Percentiles rank a stretch among this genome's conserved stretches.
phyloP scores from a whole-genome alignment of 2,329 filamentous ascomycete species.

The Penicillium sumatraense region DNA sequence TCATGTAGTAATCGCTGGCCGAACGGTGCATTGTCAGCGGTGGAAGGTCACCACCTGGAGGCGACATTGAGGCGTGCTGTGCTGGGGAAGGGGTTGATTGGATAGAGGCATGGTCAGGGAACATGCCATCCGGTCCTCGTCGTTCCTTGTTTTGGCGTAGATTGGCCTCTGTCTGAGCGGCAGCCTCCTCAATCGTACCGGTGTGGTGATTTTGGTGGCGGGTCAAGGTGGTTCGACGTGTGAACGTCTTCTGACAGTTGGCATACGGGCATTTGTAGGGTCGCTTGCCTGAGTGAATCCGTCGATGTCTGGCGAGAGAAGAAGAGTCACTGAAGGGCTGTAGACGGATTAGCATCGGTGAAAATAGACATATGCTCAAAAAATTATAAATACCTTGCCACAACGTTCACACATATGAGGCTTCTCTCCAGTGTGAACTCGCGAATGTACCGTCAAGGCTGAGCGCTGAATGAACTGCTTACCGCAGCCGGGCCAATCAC shows the following conservation, averaged over 20 bases:
- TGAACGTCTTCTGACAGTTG: conserved; percentile 98
- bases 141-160: conserved; percentile 62
- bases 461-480: conserved; percentile 98
- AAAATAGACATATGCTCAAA: background rate
- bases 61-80: conserved; percentile 82
- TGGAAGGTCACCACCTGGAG: conserved; percentile 75
- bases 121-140: conserved; percentile 45
- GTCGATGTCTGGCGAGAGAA: conserved; percentile 87
- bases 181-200: conserved; percentile 91
- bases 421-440: conserved; percentile 98
- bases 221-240: conserved; percentile 89
- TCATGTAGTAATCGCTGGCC: conserved; percentile 75
- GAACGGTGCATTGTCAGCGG: conserved; percentile 72
- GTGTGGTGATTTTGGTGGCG: conserved; percentile 96
- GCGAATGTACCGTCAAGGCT: conserved; percentile 90
- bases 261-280: conserved; percentile 98
- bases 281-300: conserved; percentile 93
- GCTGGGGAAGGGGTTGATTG: conserved; percentile 77
- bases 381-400: conserved; percentile 72
- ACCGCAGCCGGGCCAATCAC: conserved; percentile 83
- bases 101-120: conserved; percentile 50
- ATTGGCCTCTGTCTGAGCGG: conserved; percentile 83
- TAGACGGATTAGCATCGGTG: background rate
- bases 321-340: conserved; percentile 97
- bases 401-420: conserved; percentile 97